A percentile compares a stretch with the other conserved stretches of the same genome.
phyloP scores from a whole-genome alignment of 805 yeast species.

The Kodamaea laetipori region DNA sequence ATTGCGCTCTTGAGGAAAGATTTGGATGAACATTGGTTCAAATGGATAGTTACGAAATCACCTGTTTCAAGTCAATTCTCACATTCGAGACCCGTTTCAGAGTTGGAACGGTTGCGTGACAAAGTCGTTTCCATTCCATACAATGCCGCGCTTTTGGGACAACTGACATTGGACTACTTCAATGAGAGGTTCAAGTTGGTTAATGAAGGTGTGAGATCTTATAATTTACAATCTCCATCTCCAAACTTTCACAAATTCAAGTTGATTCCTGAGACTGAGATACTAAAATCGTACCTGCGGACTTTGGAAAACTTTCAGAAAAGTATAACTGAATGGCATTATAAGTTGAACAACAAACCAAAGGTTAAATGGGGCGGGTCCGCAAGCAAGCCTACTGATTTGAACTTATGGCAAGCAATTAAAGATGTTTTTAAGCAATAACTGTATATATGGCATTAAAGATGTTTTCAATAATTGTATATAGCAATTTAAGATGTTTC shows the following conservation, averaged over 20 bases:
- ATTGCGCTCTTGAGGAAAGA: slow-evolving; percentile 50
- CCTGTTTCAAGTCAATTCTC: slow-evolving; percentile 6
- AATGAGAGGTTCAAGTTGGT: slow-evolving; percentile 24
- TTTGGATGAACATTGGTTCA: slow-evolving; percentile 33
- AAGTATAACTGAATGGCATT: slow-evolving; percentile 21
- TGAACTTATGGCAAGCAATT: slow-evolving; percentile 32
- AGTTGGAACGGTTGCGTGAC: slow-evolving; percentile 7
- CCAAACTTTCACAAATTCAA: slow-evolving; percentile 41
- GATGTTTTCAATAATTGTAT: too few relatives aligned
- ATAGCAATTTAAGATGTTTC: too few relatives aligned
- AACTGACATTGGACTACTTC: slow-evolving; percentile 20
- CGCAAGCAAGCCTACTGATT: slow-evolving; percentile 1
- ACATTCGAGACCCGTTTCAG: slow-evolving; percentile 1
- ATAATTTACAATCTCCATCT: slow-evolving; percentile 44
- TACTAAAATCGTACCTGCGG: slow-evolving; percentile 22
- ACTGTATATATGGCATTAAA: background rate
- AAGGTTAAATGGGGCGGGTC: slow-evolving; percentile 6
- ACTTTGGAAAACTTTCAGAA: slow-evolving; percentile 18
- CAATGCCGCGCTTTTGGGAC: background rate
- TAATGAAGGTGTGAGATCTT: slow-evolving; percentile 32
- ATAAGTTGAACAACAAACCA: slow-evolving; percentile 7
- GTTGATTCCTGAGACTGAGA: slow-evolving; percentile 29
- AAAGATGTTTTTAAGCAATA: slow-evolving; percentile 27
- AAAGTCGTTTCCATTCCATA: background rate
- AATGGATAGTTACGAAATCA: slow-evolving; percentile 17